Conservation (phyloP, 1,284 basidiomycete species). For the Microbotryum scabiosae region DNA sequence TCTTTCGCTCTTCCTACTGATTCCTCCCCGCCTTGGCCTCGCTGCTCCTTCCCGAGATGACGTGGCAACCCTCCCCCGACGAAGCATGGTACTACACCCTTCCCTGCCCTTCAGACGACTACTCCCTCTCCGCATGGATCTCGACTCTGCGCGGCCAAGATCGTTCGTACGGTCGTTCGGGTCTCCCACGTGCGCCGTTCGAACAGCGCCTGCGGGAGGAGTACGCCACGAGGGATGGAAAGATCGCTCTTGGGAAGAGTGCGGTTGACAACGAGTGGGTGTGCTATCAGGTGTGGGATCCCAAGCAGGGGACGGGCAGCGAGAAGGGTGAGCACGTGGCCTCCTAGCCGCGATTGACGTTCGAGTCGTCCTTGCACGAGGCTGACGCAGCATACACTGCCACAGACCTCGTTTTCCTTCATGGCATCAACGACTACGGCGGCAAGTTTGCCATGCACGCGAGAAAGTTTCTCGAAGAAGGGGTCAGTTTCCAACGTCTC, state of each 20-base stretch:
- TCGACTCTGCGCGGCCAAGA: slow-evolving; percentile 11
- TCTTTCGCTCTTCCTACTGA: no score
- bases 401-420: slow-evolving; percentile 16
- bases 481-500: slow-evolving; percentile 10
- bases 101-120: slow-evolving; percentile 7
- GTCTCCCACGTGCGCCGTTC: slow-evolving; percentile 21
- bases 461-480: slow-evolving; percentile 26
- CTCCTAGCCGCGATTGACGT: no score
- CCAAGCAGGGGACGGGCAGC: slow-evolving; percentile 2
- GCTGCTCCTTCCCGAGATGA: not conserved
- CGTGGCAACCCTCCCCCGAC: slow-evolving; percentile 10
- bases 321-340: slow-evolving; percentile 7
- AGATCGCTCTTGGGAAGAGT: not conserved
- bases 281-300: slow-evolving; percentile 31
- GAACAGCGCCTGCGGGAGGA: slow-evolving; percentile 19
- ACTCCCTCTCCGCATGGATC: slow-evolving; percentile 6
- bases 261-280: slow-evolving; percentile 17
- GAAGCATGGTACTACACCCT: slow-evolving; percentile 16
- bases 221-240: slow-evolving; percentile 17
- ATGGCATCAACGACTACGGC: slow-evolving; percentile 31
- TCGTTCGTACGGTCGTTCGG: slow-evolving; percentile 23
- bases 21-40: no score
- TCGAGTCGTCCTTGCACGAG: no score
- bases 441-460: slow-evolving; percentile 33
- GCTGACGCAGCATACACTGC: not conserved